Base-by-base conservation (phyloP, 2,329 filamentous ascomycete species). In the Nothopassalora personata region DNA sequence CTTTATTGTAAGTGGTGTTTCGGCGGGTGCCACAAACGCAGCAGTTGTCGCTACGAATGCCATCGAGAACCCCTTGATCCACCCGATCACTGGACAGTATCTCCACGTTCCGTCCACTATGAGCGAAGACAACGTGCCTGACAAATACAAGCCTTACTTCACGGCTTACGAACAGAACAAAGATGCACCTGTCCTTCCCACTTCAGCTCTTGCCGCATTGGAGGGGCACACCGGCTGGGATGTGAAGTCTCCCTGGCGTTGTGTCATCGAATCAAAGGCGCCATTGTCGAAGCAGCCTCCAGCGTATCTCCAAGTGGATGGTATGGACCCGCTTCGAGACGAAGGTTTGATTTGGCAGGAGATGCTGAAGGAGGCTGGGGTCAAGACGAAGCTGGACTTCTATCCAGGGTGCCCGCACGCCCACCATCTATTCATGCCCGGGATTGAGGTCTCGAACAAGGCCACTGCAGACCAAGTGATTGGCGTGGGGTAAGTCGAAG, bases 261-360 rank as follows among this genome's bases (percentile, higher is more conserved):
- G 28, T 34, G 23, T 48, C 5, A 47, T 56, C 31, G 30, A 47
- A 27, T 47, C 34, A 18, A 53, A 56, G 50, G 53, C 53, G n/a
- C 58, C 58, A 15, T 30, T 53, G 36, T 60, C 53, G 19, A 28
- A 53, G n/a, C 58, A 60, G 27, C 79, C 79, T 5, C 73, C 72
- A 1, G 73, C 77, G 0, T 83, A 81, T 64, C 69, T 84, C 3
- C 79, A 82, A 64, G 70, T 82, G 1, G 77, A 74, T 59, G 81
- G 80, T 10, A 57, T 79, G 56, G 81, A 83, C 66, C 76, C 77
- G 0, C 60, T 80, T 4, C 68, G 81, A 4, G 81, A 84, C 60
- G 81, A 83, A 56, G 77, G 71, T 0, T 61, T 83, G 50, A 76
- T 83, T 0, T 83, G 81, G 62, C 80, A 81, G 64, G 67, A 73